Evolutionary conservation across 176 grass and related monocot genomes (phyloP), one percentile per base, ranked within the genome.

Genomic region (Hordeum vulgare): DNA sequence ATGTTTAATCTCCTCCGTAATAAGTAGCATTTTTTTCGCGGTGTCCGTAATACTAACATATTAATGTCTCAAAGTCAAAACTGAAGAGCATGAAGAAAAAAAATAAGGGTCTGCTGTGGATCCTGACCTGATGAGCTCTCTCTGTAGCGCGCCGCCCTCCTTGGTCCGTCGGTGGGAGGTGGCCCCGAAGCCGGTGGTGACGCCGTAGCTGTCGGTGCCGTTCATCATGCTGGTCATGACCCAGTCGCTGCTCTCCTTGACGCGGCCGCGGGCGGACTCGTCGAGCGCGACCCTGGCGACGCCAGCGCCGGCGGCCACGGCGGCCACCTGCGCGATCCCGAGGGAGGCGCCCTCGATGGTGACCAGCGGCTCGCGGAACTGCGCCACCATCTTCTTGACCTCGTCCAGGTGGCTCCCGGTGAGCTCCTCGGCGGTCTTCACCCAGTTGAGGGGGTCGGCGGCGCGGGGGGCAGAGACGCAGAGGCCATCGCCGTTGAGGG

Each of bases 131-230:
- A 98, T 98, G 66, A 98, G 96, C 80, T 98, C 96, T 4, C 85
- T 86, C 42, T 98, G 96, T 11, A 98, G 92, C 42, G 84, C 81
- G 31, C 84, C 96, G 26, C 96, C 93, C 61, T 98, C 86, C 96
- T 95, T 94, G 34, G 96, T 98, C 1, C 96, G 47, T 4, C 96
- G 74, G 89, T 98, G 96, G 4, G 93, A 98, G 11, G 96, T 98
- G 62, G 96, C 96, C 11, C 96, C 96, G 49, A 98, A 98, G 0
- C 96, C 96, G 4, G 96, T 98, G 64, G 96, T 98, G 66, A 98
- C 93, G 15, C 96, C 96, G 81, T 98, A 98, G 88, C 93, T 94
- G 79, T 98, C 96, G 65, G 91, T 98, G 78, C 96, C 96, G 27
- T 92, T 90, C 53, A 71, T 83, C 96, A 98, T 91, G 81, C 93